Evolutionary conservation across 2,329 filamentous ascomycete species (phyloP), one percentile per base, ranked within the genome.

Genomic region (Phoma sp.): DNA sequence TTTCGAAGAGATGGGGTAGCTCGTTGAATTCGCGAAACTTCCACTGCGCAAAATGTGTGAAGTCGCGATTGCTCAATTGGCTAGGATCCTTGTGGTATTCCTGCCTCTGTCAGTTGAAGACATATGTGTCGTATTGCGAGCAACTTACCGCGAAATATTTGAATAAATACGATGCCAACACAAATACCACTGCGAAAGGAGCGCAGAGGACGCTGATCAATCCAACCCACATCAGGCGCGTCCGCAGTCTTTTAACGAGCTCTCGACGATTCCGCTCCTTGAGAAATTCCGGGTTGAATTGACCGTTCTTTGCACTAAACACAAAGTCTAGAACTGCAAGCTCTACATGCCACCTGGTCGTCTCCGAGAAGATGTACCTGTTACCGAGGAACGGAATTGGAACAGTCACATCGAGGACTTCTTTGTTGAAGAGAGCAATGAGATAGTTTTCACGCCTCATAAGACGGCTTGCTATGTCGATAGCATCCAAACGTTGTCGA

Each of bases 11-110:
- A 74, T 99, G 95, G 52, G 89, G 89, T 1, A 99, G 82, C 74
- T 99, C 95, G 68, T 99, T 99, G 82, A 98, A 99, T 72, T 98
- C 93, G 42, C 95, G 88, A 60, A 99, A 97, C 68, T 97, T 98
- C 95, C 95, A 99, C 72, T 96, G 90, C 0, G 95, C 95, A 45
- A 96, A 84, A 1, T 92, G 90, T 0, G 93, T 98, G 71, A 97
- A 99, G 61, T 92, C 88, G 36, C 95, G 87, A 13, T 91, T 89
- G n/a, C 90, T 89, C 33, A 96, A 84, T 59, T 92, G 88, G 0
- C 91, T 87, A 0, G 91, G 93, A 59, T 97, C 96, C 69, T 93
- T 96, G 75, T 96, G 92, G 70, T 96, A 97, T 79, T 99, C 93
- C 89, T 91, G 56, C 33, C 3, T 29, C 30, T 14, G 43, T 66